Base-by-base conservation (phyloP, 805 yeast genomes). In the Ogataea thermomethanolica region DNA sequence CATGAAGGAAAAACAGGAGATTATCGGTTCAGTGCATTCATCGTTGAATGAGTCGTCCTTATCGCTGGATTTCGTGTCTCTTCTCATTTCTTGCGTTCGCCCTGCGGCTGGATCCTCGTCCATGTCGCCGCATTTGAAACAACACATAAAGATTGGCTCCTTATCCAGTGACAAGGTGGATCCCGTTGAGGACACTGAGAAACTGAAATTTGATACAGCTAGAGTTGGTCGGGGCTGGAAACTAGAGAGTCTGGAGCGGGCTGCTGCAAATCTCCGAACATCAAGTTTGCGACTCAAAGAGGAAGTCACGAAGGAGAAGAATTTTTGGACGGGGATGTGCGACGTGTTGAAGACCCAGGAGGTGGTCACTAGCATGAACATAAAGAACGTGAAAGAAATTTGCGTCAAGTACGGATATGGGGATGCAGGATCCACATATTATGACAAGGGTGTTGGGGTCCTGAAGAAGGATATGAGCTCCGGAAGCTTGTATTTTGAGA, bases 331-430 rank as follows among this genome's bases (percentile, higher is more conserved):
- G 36, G 73, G 72, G 41, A 58, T 73, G 35, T 45, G 64, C 14
- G 61, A 63, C 7, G 63, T 73, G 4, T 73, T 74, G 11, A 55
- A 67, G 35, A 59, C 65, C 4, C 67, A 73, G 41, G 95, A 86
- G 55, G 78, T 80, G 1, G 59, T 90, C 9, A 80, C 82, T 54
- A 85, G 84, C 50, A 70, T 81, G 20, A 71, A 79, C 39, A 81
- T 76, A 41, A 79, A 78, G 7, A 69, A 38, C 7, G 74, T 78
- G 8, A 66, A 65, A 41, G 66, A 71, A 2, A 71, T 90, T 30
- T 95, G 91, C 4, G 83, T 91, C 26, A 87, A 85, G 53, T 93
- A 84, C 56, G 98, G 98, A 0, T 91, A 77, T 64, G 90, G 84
- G 12, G 97, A 90, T 60, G 79, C 95, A 0, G 99, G 98, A 0